These are phyloP conservation scores for Leptographium wingfieldii DNA, from an alignment of 2,329 filamentous ascomycete species.

Conservation along the genomic window DNA sequence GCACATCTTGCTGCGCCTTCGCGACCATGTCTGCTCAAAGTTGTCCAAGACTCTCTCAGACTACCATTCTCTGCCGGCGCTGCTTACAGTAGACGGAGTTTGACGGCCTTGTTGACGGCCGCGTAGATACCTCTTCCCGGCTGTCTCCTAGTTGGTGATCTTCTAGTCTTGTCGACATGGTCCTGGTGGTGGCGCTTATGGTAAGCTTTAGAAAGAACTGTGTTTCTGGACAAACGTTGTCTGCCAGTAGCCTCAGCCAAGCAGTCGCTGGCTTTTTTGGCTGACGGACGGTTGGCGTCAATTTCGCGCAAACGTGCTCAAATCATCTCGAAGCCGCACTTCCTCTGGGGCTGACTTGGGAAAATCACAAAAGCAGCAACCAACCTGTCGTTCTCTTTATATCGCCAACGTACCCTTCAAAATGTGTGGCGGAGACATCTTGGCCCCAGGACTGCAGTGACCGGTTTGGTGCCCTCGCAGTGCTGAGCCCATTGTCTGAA, in stretches of 20 bases:
- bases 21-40: background rate
- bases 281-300: background rate
- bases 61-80: too few relatives aligned
- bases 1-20: background rate
- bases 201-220: constrained; percentile 32
- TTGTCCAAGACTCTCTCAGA: background rate
- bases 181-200: constrained; percentile 91
- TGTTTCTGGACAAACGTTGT: background rate
- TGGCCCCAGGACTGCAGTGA: constrained; percentile 3
- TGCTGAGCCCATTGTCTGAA: constrained; percentile 3
- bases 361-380: background rate
- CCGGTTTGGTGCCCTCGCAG: constrained; percentile 11
- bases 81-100: background rate
- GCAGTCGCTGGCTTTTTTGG: background rate
- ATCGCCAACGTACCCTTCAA: background rate
- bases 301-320: constrained; percentile 12
- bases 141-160: constrained; percentile 65
- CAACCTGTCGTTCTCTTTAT: too few relatives aligned
- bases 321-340: constrained; percentile 6
- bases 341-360: background rate
- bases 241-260: background rate
- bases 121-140: constrained; percentile 48
- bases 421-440: constrained; percentile 11
- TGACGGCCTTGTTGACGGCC: constrained; percentile 29
- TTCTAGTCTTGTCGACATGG: constrained; percentile 72